Evolutionary conservation across 2,329 filamentous ascomycete species (phyloP).

Genomic region (Plenodomus lindquistii): DNA sequence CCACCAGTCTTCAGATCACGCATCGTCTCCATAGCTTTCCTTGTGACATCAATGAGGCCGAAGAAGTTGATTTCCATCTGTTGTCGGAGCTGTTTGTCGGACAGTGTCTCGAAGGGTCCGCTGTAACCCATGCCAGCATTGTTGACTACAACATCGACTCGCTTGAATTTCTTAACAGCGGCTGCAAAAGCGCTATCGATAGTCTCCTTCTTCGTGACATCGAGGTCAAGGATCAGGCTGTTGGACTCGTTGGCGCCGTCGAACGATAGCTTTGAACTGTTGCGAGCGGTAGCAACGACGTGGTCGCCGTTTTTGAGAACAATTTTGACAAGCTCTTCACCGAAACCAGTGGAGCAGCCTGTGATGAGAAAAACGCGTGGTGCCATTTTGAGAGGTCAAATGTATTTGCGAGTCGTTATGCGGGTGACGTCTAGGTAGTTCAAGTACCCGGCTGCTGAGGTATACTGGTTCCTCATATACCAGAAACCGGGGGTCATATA

Average conservation of each 20-base stretch:
- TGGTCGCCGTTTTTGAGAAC: conserved; percentile 49
- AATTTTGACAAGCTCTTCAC: conserved; percentile 49
- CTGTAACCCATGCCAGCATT: conserved; percentile 63
- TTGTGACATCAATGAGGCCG: conserved; percentile 59
- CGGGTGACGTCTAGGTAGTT: not conserved
- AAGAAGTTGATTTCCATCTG: conserved; percentile 66
- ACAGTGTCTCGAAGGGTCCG: conserved; percentile 58
- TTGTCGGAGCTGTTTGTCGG: conserved; percentile 53
- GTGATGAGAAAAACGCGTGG: conserved; percentile 54
- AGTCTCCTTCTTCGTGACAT: conserved; percentile 54
- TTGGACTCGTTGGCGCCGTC: conserved; percentile 51
- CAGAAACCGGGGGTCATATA: too few relatives aligned
- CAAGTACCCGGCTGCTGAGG: too few relatives aligned
- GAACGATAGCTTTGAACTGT: conserved; percentile 48
- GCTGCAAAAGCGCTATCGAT: conserved; percentile 53
- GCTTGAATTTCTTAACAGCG: conserved; percentile 55
- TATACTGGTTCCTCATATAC: too few relatives aligned
- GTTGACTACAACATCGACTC: conserved; percentile 64
- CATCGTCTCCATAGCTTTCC: conserved; percentile 50
- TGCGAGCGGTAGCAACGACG: conserved; percentile 52
- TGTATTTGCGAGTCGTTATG: not conserved
- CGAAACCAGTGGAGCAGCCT: conserved; percentile 53
- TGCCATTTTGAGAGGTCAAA: conserved; percentile 32
- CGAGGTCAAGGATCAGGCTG: conserved; percentile 55
- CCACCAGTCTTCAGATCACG: conserved; percentile 56